Evolutionary conservation across 169 alveolate genomes (phyloP).

Genomic region (Eimeria sp.): DNA sequence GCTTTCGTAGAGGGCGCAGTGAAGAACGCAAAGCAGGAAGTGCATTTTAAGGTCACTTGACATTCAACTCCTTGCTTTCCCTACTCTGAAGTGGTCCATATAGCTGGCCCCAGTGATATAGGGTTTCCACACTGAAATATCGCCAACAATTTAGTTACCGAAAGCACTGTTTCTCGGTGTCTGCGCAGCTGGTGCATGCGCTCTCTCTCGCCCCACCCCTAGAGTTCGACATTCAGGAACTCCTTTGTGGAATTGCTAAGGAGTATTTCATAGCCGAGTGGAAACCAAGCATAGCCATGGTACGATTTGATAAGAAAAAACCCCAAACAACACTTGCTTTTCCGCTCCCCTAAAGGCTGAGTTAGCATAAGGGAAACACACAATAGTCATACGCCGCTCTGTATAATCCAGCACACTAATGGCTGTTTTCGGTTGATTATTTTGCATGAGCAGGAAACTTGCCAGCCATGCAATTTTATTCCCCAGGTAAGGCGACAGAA

Average conservation of each 20-base stretch:
- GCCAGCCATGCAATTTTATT: slow-evolving; percentile 15
- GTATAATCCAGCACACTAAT: background rate
- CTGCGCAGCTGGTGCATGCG: slow-evolving; percentile 76
- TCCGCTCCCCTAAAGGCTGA: background rate
- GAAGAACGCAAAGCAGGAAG: slow-evolving; percentile 73
- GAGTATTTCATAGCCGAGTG: slow-evolving; percentile 62
- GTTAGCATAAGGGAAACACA: background rate
- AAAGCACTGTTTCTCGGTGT: background rate
- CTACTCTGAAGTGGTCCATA: background rate
- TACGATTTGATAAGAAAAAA: background rate
- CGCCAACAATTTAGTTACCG: background rate
- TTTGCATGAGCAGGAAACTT: background rate
- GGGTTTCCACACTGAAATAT: background rate
- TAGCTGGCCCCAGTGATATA: background rate
- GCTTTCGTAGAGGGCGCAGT: slow-evolving; percentile 75
- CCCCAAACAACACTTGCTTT: background rate
- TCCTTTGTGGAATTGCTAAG: slow-evolving; percentile 73
- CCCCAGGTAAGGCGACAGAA: slow-evolving; percentile 24
- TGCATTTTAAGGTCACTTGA: slow-evolving; percentile 65
- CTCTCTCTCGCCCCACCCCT: slow-evolving; percentile 79
- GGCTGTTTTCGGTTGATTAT: background rate
- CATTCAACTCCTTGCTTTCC: background rate
- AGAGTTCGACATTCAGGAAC: slow-evolving; percentile 75
- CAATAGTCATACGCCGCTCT: background rate
- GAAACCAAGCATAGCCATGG: slow-evolving; percentile 60